These are phyloP conservation scores for Thielaviopsis populi DNA, from an alignment of 2,329 filamentous ascomycete species.

Conservation along the genomic window DNA sequence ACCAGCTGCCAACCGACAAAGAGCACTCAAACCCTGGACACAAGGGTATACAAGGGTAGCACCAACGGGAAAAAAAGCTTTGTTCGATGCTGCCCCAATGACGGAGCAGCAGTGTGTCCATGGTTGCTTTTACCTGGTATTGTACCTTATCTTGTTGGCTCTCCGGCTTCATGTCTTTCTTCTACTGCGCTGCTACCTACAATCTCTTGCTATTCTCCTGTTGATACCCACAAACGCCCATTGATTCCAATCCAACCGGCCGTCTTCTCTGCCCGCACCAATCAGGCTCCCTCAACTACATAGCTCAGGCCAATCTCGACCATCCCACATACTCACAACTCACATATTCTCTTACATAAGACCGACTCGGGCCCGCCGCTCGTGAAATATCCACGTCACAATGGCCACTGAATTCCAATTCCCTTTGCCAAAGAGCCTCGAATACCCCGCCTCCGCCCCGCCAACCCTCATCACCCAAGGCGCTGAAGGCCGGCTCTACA, in stretches of 20 bases:
- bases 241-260: too few relatives aligned
- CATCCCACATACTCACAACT: background rate
- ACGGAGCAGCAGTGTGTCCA: background rate
- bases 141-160: background rate
- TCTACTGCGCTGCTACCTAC: background rate
- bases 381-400: background rate
- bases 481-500: constrained; percentile 89
- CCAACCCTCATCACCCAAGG: constrained; percentile 74
- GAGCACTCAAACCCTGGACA: constrained; percentile 6
- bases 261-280: too few relatives aligned
- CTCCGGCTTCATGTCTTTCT: background rate
- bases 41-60: background rate
- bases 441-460: constrained; percentile 41
- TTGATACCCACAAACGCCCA: too few relatives aligned
- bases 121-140: background rate
- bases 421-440: constrained; percentile 50
- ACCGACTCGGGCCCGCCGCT: background rate
- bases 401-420: constrained; percentile 21
- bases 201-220: background rate
- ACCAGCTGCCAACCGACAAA: background rate
- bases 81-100: background rate
- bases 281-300: too few relatives aligned
- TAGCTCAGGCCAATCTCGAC: background rate
- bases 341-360: too few relatives aligned
- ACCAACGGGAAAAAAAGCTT: background rate